Evolutionary conservation across 495 filamentous ascomycete species (phyloP).

Genomic region (Patellaria atrata): DNA sequence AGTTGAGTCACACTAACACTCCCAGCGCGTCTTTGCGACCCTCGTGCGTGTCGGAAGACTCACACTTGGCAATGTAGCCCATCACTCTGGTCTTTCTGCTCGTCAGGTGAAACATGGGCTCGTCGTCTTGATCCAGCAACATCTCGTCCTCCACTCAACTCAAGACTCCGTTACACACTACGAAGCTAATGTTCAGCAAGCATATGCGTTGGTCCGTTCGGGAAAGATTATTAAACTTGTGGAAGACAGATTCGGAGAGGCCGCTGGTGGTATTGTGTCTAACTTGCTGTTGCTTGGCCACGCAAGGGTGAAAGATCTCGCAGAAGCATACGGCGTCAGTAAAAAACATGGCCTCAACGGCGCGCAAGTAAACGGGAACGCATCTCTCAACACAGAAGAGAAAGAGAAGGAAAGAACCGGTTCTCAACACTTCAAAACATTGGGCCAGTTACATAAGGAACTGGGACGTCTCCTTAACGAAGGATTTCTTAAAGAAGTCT

Average conservation of each 20-base stretch:
- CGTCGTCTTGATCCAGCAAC: slow-evolving; percentile 72
- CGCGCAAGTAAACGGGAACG: slow-evolving; percentile 4
- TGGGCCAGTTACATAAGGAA: slow-evolving; percentile 29
- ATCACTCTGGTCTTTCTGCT: slow-evolving; percentile 49
- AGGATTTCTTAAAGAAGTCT: slow-evolving; percentile 36
- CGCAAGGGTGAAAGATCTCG: slow-evolving; percentile 55
- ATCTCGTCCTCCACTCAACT: slow-evolving; percentile 61
- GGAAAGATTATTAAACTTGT: slow-evolving; percentile 71
- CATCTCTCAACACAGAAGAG: slow-evolving; percentile 19
- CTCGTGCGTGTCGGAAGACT: slow-evolving; percentile 67
- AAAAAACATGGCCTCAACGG: slow-evolving; percentile 11
- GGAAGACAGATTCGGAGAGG: slow-evolving; percentile 50
- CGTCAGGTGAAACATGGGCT: slow-evolving; percentile 64
- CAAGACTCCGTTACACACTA: slow-evolving; percentile 56
- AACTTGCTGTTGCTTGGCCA: slow-evolving; percentile 67
- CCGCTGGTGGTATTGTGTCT: slow-evolving; percentile 55
- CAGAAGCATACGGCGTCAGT: slow-evolving; percentile 25
- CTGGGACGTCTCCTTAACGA: slow-evolving; percentile 33
- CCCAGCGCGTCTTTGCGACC: slow-evolving; percentile 47
- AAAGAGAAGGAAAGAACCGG: slow-evolving; percentile 1
- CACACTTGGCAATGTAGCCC: slow-evolving; percentile 47
- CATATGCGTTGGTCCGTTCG: slow-evolving; percentile 64
- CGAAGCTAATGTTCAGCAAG: slow-evolving; percentile 56
- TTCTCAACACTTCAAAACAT: slow-evolving; percentile 2
- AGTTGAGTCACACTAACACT: slow-evolving; percentile 8